Evolutionary conservation across 2,329 filamentous ascomycete species (phyloP), one percentile per base, ranked within the genome.

Genomic region (Phymatotrichopsis omnivora): DNA sequence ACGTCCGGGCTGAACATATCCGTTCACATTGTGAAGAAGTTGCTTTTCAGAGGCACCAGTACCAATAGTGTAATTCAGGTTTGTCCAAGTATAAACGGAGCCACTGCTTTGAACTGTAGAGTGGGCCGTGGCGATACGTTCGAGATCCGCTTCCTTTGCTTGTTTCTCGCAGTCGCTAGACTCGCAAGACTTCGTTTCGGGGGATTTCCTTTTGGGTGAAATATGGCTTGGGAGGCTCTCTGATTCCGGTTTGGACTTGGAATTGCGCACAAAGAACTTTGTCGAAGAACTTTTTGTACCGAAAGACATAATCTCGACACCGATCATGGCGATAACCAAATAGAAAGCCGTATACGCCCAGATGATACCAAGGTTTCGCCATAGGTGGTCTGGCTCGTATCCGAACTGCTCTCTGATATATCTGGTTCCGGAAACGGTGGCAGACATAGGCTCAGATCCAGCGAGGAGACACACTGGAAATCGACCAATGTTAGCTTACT

Each of bases 261-360:
- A 33, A 14, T 27, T 19, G 34, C 3, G 42, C 19, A 8, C 24
- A 27, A 55, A 56, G 6, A 45, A 42, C 46, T 57, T 59, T 19
- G 41, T 56, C 10, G 52, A 47, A 38, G 78, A 78, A 5, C 76
- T 80, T 12, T 67, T 65, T 1, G 67, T 65, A 16, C 71, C 68
- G 58, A 84, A 82, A 12, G 71, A 72, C 56, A 87, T 70, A 1
- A 74, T 56, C 57, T 93, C 84, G 12, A 80, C 78, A 1, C 78
- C 81, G 17, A 82, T 54, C 4, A 81, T 72, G 0, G 83, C 89
- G 23, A 89, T 63, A 8, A 78, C 54, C 10, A 93, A 73, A 58
- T 89, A 93, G 4, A 85, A 70, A 1, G 84, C 68, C 1, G 76
- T 74, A 54, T 85, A 91, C 0, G 80, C 83, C 55, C 87, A 76